Base-by-base conservation (phyloP, 2,329 filamentous ascomycete genomes). In the Botryotinia calthae region DNA sequence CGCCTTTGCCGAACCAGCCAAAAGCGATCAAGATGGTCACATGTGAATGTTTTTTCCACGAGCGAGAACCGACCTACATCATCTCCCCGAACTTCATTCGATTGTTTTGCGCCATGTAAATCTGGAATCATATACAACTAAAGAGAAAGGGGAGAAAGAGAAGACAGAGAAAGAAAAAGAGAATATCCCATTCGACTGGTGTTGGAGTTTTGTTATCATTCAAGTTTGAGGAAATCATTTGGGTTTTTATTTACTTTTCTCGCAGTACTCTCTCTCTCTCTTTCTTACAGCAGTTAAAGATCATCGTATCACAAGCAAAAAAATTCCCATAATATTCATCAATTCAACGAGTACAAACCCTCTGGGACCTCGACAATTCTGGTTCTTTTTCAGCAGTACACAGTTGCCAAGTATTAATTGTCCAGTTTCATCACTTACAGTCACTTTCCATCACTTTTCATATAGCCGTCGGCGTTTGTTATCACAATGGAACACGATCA, bases 401-500 rank as follows among this genome's bases (percentile, higher is more conserved):
- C 63, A 40, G 59, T 34, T 48, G 28, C 64, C 51, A 28, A 62
- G 16, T 31, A 20, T 71, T 58, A 31, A 72, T 28, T 25, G 20
- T 16, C 12, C 4, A 31, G 14, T 72, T 37, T 25, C 44, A 67
- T 72, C 14, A 34, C 46, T 40, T n/a, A 25, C 25, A n/a, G 31
- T 10, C 63, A 56, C 40, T n/a, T 65, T 71, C 34, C 46, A 56
- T 31, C 51, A 34, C 37, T 51, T 59, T 71, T 58, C n/a, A 54
- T n/a, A 61, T 7, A 22, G 44, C 75, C 70, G 70, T 77, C 75
- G 73, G 76, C 73, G 64, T 74, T 76, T 77, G 74, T 61, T 73
- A 70, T 48, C 61, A 74, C 58, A 71, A 81, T 79, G 78, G 77
- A 80, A 73, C 78, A 78, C 73, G 75, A 80, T 80, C 79, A 80